Base-by-base conservation (phyloP, 1,284 basidiomycete genomes). In the Mycena sp. region DNA sequence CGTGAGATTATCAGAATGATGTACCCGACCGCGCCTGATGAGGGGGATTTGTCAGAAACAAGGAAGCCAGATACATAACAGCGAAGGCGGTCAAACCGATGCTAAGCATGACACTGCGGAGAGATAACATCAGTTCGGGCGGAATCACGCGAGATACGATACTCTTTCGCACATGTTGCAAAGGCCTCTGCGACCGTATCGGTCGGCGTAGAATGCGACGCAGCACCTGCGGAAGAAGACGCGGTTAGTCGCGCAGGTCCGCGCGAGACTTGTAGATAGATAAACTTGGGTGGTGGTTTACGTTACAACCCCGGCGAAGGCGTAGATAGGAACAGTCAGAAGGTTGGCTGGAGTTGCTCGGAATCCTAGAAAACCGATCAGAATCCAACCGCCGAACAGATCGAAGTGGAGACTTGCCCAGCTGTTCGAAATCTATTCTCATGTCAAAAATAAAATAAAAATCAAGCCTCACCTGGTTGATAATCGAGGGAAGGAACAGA, bases 241-340 rank as follows among this genome's bases (percentile, higher is more conserved):
- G 32, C 14, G 32, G 32, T 35, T 4, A 30, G n/a, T 50, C 14
- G n/a, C 26, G 29, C 6, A 28, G 12, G 10, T 12, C 11, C 5
- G 6, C 19, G 21, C 4, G n/a, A 21, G 30, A 29, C 16, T 16
- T n/a, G 3, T 7, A 6, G 11, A n/a, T 29, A 32, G 17, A 26
- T 3, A 37, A 4, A 41, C 1, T 10, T 21, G 25, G 25, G 29
- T 32, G 30, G 12, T 41, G 6, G 3, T 61, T 62, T 85, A 86
- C 4, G 89, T 91, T 68, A 86, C 75, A 28, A 89, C 73, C 68
- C 89, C 90, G 1, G 89, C 90, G 71, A 84, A 81, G 17, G 80
- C 82, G 69, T 91, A 91, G 11, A 90, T 87, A 0, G 88, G 88
- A 10, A 90, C 87, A 3, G 87, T 86, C 29, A 92, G 78, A n/a